A percentile compares a stretch with the other conserved stretches of the same genome.
Conservation (phyloP, 2,329 filamentous ascomycete genomes). For the Akanthomyces dipterigenus region DNA sequence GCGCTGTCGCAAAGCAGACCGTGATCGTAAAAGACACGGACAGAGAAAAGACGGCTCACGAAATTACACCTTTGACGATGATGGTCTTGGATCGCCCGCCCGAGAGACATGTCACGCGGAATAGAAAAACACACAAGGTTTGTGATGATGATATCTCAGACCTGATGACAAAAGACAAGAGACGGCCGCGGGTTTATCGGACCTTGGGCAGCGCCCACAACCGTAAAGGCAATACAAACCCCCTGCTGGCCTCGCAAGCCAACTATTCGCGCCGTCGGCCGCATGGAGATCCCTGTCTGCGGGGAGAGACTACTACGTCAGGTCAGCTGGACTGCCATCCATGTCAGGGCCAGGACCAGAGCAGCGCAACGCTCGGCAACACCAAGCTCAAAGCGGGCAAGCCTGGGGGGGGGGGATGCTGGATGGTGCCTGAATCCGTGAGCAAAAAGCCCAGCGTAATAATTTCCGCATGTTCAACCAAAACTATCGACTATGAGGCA, state of each 20-base stretch:
- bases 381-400: constrained; percentile 6
- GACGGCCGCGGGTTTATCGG: no score
- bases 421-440: background rate
- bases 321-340: constrained; percentile 11
- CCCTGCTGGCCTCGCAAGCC: background rate
- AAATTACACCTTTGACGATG: background rate
- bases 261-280: background rate
- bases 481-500: background rate
- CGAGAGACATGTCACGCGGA: background rate
- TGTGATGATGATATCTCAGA: constrained; percentile 1
- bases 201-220: no score
- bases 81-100: background rate
- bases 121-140: background rate
- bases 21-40: background rate
- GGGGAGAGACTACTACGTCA: background rate
- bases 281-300: constrained; percentile 1
- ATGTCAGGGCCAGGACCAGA: constrained; percentile 11
- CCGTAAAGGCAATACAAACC: no score
- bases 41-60: background rate
- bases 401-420: background rate
- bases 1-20: no score
- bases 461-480: background rate
- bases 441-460: no score
- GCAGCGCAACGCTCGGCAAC: background rate
- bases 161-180: background rate